phyloP scores from a whole-genome alignment of 345 rosid species.

The Pistacia vera region DNA sequence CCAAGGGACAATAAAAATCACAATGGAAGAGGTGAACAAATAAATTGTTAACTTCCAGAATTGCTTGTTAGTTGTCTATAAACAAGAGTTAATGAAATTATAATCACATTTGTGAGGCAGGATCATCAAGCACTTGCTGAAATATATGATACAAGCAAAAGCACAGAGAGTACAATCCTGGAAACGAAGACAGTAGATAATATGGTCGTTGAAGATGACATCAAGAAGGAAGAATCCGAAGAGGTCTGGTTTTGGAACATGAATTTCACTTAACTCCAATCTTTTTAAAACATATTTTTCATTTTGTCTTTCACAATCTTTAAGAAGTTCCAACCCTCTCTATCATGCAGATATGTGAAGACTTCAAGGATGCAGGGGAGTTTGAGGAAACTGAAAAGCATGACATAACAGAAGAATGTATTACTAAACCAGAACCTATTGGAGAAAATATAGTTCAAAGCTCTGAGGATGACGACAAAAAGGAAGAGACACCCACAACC shows the following conservation, averaged over 20 bases:
- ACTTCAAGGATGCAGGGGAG: neutral
- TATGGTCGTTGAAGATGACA: conserved; percentile 23
- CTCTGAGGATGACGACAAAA: conserved; percentile 9
- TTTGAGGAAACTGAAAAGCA: conserved; percentile 20
- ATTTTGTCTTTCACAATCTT: neutral
- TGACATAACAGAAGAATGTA: conserved; percentile 23
- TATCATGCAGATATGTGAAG: conserved; percentile 27
- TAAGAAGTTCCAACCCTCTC: neutral
- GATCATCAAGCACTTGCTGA: neutral
- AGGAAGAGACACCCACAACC: neutral
- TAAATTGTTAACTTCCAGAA: neutral
- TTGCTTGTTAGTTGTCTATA: neutral
- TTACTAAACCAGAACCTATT: conserved; percentile 9
- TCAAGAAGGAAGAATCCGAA: conserved; percentile 23
- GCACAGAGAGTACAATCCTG: neutral
- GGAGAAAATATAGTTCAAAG: conserved; percentile 17
- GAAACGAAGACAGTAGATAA: neutral
- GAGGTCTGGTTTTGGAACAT: conserved; percentile 25
- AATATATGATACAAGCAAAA: neutral
- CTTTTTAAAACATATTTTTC: neutral
- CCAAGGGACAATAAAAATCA: neutral
- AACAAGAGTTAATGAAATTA: neutral
- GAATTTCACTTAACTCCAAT: conserved; percentile 4
- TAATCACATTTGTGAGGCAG: neutral
- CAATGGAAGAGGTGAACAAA: conserved; percentile 25